Evolutionary conservation across 495 filamentous ascomycete genomes (phyloP), one percentile per base, ranked within the genome.

Genomic region (Pyrenula aspistea): DNA sequence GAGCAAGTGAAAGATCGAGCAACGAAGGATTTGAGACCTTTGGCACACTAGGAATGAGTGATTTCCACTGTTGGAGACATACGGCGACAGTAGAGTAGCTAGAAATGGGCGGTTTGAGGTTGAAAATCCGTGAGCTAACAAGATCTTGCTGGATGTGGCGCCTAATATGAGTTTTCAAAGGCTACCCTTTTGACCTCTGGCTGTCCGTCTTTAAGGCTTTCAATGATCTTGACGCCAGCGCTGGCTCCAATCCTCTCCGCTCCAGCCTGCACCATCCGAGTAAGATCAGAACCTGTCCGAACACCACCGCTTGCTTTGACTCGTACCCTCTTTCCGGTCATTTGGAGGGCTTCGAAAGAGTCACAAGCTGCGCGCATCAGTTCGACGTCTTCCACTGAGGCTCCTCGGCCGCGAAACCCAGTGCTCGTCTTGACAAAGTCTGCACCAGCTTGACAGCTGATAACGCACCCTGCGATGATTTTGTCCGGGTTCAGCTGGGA

Each of bases 401-500:
- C 84, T 10, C 81, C 82, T 15, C 69, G 70, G 2, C 83, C 85
- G 57, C 74, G 73, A 66, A 86, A 86, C 2, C 85, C 85, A 2
- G 85, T 87, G 53, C 80, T 83, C 11, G 85, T 87, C 69, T 88
- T 88, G 51, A 88, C 77, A 55, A 77, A 87, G 59, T 83, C 77
- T 36, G 79, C 84, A 3, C 75, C 77, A 23, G 85, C 84, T 54
- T 78, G 71, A 21, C 78, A 77, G 1, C 74, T 72, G 49, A 86
- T 73, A n/a, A 76, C 67, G 24, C 77, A 78, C 11, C 75, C 83
- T 11, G 81, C 81, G 51, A 86, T 74, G 57, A 86, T 76, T 64
- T 85, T 71, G 12, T 75, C 64, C 12, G 60, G 63, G 4, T 72
- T 66, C 15, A 88, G 72, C 60, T 82, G 73, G 1, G 77, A 77